Evolutionary conservation across 768 basidiomycete species (phyloP), one percentile per base, ranked within the genome.

Genomic region (Saitozyma sp.): DNA sequence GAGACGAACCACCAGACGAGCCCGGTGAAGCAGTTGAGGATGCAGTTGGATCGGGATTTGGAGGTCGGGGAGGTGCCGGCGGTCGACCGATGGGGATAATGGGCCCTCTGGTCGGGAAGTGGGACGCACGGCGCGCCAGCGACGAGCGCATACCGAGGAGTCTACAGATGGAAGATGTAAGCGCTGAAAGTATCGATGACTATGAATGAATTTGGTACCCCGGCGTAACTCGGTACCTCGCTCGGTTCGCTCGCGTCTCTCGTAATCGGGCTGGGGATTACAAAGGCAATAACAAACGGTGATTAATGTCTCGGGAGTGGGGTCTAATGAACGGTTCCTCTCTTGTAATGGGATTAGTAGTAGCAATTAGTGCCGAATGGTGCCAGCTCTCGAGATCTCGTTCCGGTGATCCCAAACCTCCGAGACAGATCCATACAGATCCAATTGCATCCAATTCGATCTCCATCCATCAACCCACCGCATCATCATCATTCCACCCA

Each of bases 21-120:
- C 29, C 29, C 2, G 29, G 29, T 29, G 29, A 29, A 29, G 29
- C 29, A 29, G 29, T 29, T 5, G 29, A 29, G 29, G 29, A 29
- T 29, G 29, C 29, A 2, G 29, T 29, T 29, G 29, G 29, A 29
- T 29, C 46, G 56, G 66, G 52, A 42, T 49, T 37, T 50, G 53
- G 16, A 3, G 60, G 54, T 13, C 38, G 38, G 17, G 49, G 40
- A 6, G 63, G 38, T 9, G 59, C n/a, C 16, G 50, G 52, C 8
- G 64, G 52, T 14, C 57, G 42, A n/a, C 45, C 13, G 29, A 56
- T 54, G 29, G 61, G 61, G 46, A 63, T 45, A 5, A 61, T 52
- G 29, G 58, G 54, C 7, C 40, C 20, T 49, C 45, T 46, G n/a
- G 55, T 56, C 14, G 58, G 55, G 9, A 50, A 48, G 43, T 67